Evolutionary conservation across 129 eudicot species (phyloP), one percentile per base, ranked within the genome.

Genomic region (Dittrichia graveolens): DNA sequence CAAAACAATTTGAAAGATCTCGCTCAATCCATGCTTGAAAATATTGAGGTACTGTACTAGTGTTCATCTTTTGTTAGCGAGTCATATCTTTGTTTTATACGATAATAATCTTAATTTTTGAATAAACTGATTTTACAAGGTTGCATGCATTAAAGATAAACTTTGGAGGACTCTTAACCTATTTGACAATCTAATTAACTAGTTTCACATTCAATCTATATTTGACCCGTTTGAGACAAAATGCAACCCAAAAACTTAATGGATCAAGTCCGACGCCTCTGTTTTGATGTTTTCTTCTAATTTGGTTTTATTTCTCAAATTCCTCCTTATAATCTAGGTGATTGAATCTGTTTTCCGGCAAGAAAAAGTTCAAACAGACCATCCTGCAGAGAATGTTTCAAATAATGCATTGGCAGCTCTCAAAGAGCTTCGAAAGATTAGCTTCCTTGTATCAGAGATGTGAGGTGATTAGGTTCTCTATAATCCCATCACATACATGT

Each of bases 1-100:
- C 94, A 88, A 74, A 86, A 84, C 65, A 55, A 87, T 47, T 73
- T 95, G 75, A 86, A 84, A 70, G 82, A 75, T 82, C 94, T 95
- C 77, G 91, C 94, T 54, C 87, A 83, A 62, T 91, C 96, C 39
- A 95, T 95, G 97, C 81, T 91, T 37, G 97, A 95, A 72, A 88
- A 91, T 60, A 91, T 95, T 69, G 89, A 94, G 99, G 99, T 90
- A 87, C 45, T 24, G 31, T 44, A 9, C 44, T 6, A 49, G 10
- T 35, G 39, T 41, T 12, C n/a, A 35, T 48, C 8, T 19, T 58
- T 11, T 9, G n/a, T 56, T 56, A 74, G 15, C 71, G 63, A 9
- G 16, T 59, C 35, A 40, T 41, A 7, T 13, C 14, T 37, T 12
- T 58, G 31, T 24, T 24, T 24, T 24, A 24, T 24, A 24, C 31